Evolutionary conservation across 2,329 filamentous ascomycete genomes (phyloP).

Genomic region (Chaetomium strumarium): DNA sequence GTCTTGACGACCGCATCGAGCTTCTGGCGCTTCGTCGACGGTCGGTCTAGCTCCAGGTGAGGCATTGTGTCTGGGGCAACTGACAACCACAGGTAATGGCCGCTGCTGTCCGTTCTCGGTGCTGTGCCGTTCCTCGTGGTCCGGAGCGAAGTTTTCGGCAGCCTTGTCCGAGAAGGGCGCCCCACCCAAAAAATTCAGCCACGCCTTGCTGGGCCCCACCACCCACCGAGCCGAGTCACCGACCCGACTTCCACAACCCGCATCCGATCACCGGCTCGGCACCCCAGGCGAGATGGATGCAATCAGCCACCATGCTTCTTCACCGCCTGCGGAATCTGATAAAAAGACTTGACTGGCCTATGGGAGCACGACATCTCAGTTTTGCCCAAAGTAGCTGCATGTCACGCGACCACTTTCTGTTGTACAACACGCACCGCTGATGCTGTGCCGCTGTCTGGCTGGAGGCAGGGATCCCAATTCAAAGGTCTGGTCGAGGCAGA

Average conservation of each 20-base stretch:
- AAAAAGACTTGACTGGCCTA: slow-evolving; percentile 4
- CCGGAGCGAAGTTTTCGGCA: slow-evolving; percentile 17
- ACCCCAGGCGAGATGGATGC: background rate
- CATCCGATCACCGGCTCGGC: slow-evolving; percentile 1
- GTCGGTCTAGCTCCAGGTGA: slow-evolving; percentile 53
- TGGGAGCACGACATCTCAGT: slow-evolving; percentile 8
- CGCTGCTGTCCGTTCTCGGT: background rate
- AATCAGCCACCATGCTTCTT: background rate
- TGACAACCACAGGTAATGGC: slow-evolving; percentile 9
- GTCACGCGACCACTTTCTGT: slow-evolving; percentile 19
- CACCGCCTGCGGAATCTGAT: slow-evolving; percentile 12
- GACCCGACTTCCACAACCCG: background rate
- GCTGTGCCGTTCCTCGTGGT: background rate
- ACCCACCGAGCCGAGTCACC: slow-evolving; percentile 3
- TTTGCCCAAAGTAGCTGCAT: slow-evolving; percentile 3
- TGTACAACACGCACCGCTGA: slow-evolving; percentile 7
- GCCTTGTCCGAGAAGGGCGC: slow-evolving; percentile 15
- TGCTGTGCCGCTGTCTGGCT: background rate
- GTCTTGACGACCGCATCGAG: slow-evolving; percentile 38
- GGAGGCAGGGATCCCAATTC: background rate
- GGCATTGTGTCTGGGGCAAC: slow-evolving; percentile 40
- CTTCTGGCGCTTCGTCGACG: slow-evolving; percentile 73
- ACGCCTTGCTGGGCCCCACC: slow-evolving; percentile 10
- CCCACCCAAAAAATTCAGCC: slow-evolving; percentile 22
- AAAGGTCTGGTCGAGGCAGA: too few species aligned